Conservation (phyloP, 2,329 filamentous ascomycete genomes). For the Madurella fahalii region DNA sequence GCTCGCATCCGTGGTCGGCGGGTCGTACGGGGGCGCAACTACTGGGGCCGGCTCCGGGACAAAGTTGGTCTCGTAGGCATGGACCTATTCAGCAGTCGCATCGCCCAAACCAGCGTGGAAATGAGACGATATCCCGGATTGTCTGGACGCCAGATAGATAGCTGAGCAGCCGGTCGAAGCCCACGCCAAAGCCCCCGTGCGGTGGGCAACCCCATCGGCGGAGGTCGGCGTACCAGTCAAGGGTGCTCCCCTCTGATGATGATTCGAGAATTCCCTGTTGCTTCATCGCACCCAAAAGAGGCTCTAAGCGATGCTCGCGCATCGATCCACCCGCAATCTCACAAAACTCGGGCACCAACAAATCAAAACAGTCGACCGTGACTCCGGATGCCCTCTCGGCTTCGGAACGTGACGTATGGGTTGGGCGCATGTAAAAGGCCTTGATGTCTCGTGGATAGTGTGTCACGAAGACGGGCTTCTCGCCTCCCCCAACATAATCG, state of each 20-base stretch:
- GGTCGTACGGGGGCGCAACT: slow-evolving; percentile 20
- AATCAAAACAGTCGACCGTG: slow-evolving; percentile 86
- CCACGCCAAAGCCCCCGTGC: slow-evolving; percentile 86
- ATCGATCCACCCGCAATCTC: slow-evolving; percentile 87
- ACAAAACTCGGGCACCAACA: slow-evolving; percentile 79
- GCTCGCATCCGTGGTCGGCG: slow-evolving; percentile 36
- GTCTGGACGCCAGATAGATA: slow-evolving; percentile 80
- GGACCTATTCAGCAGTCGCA: slow-evolving; percentile 50
- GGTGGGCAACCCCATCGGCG: slow-evolving; percentile 87
- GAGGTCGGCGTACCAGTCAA: slow-evolving; percentile 87
- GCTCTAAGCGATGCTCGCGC: slow-evolving; percentile 72
- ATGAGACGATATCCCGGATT: slow-evolving; percentile 79
- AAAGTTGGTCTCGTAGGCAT: slow-evolving; percentile 4
- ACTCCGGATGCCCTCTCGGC: slow-evolving; percentile 3
- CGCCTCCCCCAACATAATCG: slow-evolving; percentile 43
- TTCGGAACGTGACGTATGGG: slow-evolving; percentile 5
- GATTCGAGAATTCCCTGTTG: slow-evolving; percentile 56
- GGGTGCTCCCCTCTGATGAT: slow-evolving; percentile 31
- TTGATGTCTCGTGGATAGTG: slow-evolving; percentile 87
- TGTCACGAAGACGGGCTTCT: slow-evolving; percentile 80
- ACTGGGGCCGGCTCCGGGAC: background rate
- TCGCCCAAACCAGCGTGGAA: slow-evolving; percentile 69
- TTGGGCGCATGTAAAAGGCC: slow-evolving; percentile 69
- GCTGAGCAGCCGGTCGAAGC: slow-evolving; percentile 80
- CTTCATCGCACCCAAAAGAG: slow-evolving; percentile 67